Conservation (phyloP, 2,329 filamentous ascomycete species). For the Pseudogymnoascus sp. region DNA sequence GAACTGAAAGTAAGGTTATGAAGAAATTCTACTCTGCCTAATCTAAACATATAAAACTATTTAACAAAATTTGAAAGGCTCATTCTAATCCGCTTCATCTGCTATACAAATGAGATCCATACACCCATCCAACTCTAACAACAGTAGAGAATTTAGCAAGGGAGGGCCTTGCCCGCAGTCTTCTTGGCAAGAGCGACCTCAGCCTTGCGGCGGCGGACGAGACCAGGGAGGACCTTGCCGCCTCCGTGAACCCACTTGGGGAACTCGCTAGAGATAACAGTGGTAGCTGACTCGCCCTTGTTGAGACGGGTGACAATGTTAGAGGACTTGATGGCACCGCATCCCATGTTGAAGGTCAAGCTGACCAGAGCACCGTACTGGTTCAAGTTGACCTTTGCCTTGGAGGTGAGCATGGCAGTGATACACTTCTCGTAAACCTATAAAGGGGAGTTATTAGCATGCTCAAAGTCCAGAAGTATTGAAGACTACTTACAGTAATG, state of each 20-base stretch:
- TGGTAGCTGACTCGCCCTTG: slow-evolving; percentile 34
- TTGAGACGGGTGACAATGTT: slow-evolving; percentile 37
- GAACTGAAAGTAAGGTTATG: neutral
- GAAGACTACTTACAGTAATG: slow-evolving; percentile 25
- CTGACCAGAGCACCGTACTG: slow-evolving; percentile 45
- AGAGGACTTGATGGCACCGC: slow-evolving; percentile 33
- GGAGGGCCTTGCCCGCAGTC: neutral
- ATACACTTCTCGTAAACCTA: slow-evolving; percentile 33
- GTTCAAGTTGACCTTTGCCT: slow-evolving; percentile 39
- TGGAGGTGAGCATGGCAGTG: slow-evolving; percentile 27
- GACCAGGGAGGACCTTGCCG: slow-evolving; percentile 33
- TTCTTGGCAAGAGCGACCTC: slow-evolving; percentile 36
- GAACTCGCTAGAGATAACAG: slow-evolving; percentile 37
- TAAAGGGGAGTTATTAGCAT: neutral
- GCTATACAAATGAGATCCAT: neutral
- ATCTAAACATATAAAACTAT: slow-evolving; percentile 2
- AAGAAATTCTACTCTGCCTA: neutral
- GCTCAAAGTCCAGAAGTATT: neutral
- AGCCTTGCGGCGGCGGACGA: slow-evolving; percentile 35
- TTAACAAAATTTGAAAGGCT: neutral
- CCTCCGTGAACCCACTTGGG: slow-evolving; percentile 40
- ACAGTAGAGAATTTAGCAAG: neutral
- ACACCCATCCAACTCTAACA: neutral
- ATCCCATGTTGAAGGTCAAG: slow-evolving; percentile 45
- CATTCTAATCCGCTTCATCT: neutral